Percentiles rank a stretch among this genome's conserved stretches.
phyloP scores from a whole-genome alignment of 768 basidiomycete species.

The Auriculariales sp. region DNA sequence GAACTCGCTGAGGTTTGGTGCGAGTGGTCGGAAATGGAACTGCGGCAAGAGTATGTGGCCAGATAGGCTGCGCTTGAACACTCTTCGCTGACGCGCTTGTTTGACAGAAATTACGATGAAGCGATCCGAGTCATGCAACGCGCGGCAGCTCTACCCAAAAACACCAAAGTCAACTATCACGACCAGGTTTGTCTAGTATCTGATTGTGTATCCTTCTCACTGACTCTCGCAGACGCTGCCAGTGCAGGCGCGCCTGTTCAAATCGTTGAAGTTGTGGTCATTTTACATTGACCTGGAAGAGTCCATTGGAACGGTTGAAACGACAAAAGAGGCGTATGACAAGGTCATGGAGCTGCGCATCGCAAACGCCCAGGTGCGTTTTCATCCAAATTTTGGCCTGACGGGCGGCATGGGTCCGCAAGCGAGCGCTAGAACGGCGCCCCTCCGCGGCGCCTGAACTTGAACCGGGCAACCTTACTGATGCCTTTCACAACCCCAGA shows the following conservation, averaged over 20 bases:
- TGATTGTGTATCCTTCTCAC: neutral
- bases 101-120: conserved; percentile 84
- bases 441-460: neutral
- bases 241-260: conserved; percentile 85
- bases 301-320: conserved; percentile 87
- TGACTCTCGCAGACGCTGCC: conserved; percentile 46
- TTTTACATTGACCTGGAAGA: conserved; percentile 98
- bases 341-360: conserved; percentile 93
- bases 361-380: conserved; percentile 71
- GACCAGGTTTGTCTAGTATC: conserved; percentile 58
- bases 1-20: conserved; percentile 98
- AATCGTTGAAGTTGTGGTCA: conserved; percentile 96
- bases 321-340: conserved; percentile 86
- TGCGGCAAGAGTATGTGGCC: conserved; percentile 74
- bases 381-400: neutral
- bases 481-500: conserved; percentile 11
- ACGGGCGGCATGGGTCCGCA: too few relatives aligned
- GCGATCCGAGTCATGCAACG: conserved; percentile 93
- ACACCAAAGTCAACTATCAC: conserved; percentile 82
- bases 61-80: neutral
- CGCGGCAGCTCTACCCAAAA: conserved; percentile 82
- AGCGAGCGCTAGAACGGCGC: too few relatives aligned
- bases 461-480: too few relatives aligned
- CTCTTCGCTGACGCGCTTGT: conserved; percentile 6
- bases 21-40: conserved; percentile 98